phyloP scores from a whole-genome alignment of 257 asterid species.

The Mitragyna speciosa region DNA sequence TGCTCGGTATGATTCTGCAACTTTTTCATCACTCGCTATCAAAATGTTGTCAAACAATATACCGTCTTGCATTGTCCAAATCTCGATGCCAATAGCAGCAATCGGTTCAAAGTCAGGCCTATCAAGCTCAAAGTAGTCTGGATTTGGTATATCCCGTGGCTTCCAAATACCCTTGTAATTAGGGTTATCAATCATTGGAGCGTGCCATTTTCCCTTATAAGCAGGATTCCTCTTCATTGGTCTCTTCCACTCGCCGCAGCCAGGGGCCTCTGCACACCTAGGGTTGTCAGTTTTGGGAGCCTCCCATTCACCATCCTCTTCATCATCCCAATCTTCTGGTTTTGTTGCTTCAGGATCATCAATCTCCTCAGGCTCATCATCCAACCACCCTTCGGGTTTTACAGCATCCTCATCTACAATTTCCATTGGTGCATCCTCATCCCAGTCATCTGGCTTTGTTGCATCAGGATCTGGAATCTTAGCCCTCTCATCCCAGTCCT shows the following conservation, averaged over 20 bases:
- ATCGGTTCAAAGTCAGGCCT: constrained; percentile 86
- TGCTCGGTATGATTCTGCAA: constrained; percentile 63
- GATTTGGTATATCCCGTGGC: constrained; percentile 79
- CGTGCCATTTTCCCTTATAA: constrained; percentile 88
- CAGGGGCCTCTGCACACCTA: constrained; percentile 76
- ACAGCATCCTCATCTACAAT: constrained; percentile 82
- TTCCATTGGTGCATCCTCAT: constrained; percentile 90
- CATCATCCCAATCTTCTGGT: constrained; percentile 98
- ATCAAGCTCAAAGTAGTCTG: constrained; percentile 73
- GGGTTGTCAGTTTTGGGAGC: constrained; percentile 88
- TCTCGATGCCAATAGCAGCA: constrained; percentile 95
- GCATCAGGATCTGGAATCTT: constrained; percentile 93
- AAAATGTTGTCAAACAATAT: constrained; percentile 83
- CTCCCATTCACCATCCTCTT: constrained; percentile 99
- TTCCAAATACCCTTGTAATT: constrained; percentile 94
- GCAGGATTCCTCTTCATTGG: constrained; percentile 85
- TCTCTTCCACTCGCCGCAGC: constrained; percentile 96
- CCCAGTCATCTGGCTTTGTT: constrained; percentile 95
- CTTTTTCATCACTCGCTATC: constrained; percentile 62
- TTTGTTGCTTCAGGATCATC: constrained; percentile 92
- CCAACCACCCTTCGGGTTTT: constrained; percentile 98
- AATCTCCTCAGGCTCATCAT: constrained; percentile 94
- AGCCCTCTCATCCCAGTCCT: constrained; percentile 97
- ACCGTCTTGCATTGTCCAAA: constrained; percentile 99
- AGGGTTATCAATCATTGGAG: constrained; percentile 89